These are phyloP conservation scores for Striga asiatica DNA, from an alignment of 257 asterid genomes.

Conservation along the genomic window DNA sequence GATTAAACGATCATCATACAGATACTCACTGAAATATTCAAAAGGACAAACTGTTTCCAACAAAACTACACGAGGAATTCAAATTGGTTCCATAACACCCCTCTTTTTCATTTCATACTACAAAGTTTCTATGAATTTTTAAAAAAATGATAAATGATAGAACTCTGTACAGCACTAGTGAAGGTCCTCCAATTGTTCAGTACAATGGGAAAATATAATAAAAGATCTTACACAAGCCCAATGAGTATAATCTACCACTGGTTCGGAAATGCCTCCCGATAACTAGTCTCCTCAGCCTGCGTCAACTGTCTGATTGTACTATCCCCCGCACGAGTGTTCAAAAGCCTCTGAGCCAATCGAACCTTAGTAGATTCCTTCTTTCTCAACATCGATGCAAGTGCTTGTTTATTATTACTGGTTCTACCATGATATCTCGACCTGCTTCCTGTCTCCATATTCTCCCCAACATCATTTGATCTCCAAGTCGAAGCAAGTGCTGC, in stretches of 20 bases:
- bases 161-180: too few species aligned
- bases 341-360: conserved; percentile 56
- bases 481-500: conserved; percentile 80
- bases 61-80: too few species aligned
- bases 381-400: conserved; percentile 77
- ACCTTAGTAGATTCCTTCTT: conserved; percentile 65
- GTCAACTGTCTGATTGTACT: conserved; percentile 38
- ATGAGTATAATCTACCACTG: conserved; percentile 73
- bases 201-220: too few species aligned
- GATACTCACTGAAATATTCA: too few species aligned
- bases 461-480: conserved; percentile 49
- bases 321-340: conserved; percentile 41
- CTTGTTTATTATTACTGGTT: conserved; percentile 50
- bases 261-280: conserved; percentile 77
- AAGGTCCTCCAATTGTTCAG: too few species aligned
- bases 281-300: conserved; percentile 42
- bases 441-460: conserved; percentile 24
- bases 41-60: too few species aligned
- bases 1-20: too few species aligned
- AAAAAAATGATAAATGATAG: too few species aligned
- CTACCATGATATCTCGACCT: conserved; percentile 21
- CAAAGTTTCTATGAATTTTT: too few species aligned
- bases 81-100: too few species aligned
- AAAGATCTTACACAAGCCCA: too few species aligned
- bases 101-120: too few species aligned